A percentile compares a stretch with the other conserved stretches of the same genome.
Conservation (phyloP, 495 filamentous ascomycete genomes). For the Chaetomium tenue region DNA sequence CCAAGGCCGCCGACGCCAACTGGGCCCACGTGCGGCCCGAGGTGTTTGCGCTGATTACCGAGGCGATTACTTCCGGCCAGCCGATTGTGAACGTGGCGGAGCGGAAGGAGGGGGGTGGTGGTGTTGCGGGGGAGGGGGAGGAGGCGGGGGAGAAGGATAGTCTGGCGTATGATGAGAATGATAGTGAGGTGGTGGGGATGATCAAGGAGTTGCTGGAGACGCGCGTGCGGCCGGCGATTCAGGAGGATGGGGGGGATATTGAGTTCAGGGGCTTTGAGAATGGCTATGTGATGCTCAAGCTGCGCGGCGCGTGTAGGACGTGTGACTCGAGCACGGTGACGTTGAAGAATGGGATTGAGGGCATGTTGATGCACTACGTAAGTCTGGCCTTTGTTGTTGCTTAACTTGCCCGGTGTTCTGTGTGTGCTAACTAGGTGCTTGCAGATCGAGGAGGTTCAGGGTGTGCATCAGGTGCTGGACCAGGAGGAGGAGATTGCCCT, state of each 20-base stretch:
- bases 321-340: slow-evolving; percentile 96
- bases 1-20: slow-evolving; percentile 78
- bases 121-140: slow-evolving; percentile 32
- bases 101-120: slow-evolving; percentile 45
- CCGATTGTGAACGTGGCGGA: slow-evolving; percentile 73
- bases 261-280: slow-evolving; percentile 87
- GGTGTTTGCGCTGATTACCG: slow-evolving; percentile 90
- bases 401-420: neutral
- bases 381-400: slow-evolving; percentile 24
- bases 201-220: slow-evolving; percentile 99
- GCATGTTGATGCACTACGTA: slow-evolving; percentile 81
- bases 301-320: slow-evolving; percentile 89
- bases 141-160: slow-evolving; percentile 61
- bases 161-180: slow-evolving; percentile 75
- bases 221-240: slow-evolving; percentile 87
- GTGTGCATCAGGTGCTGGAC: slow-evolving; percentile 86
- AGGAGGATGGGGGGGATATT: slow-evolving; percentile 97
- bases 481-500: slow-evolving; percentile 88
- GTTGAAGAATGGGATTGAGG: slow-evolving; percentile 93
- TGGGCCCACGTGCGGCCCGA: slow-evolving; percentile 97
- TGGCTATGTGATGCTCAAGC: slow-evolving; percentile 79
- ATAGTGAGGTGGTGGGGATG: slow-evolving; percentile 92
- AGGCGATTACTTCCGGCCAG: slow-evolving; percentile 78
- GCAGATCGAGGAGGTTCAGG: slow-evolving; percentile 93
- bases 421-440: slow-evolving; percentile 12